These are phyloP conservation scores for Stramenopiles sp. DNA, from an alignment of 352 stramenopile species.

Conservation along the genomic window DNA sequence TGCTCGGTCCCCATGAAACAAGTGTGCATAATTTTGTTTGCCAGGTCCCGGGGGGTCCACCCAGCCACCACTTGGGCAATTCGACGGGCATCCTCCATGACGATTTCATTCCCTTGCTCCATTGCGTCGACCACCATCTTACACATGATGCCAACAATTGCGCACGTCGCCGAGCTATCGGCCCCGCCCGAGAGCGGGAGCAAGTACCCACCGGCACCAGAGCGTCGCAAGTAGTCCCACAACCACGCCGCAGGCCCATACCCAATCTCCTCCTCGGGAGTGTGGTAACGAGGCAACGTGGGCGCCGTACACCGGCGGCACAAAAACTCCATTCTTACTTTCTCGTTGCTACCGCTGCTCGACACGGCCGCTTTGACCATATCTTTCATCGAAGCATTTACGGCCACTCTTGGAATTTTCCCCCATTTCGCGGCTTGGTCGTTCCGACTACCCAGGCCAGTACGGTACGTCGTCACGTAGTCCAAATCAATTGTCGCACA, in stretches of 20 bases:
- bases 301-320: neutral
- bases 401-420: neutral
- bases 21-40: constrained; percentile 77
- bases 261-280: constrained; percentile 87
- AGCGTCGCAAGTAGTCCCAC: constrained; percentile 91
- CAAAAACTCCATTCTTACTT: too few relatives aligned
- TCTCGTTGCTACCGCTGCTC: neutral
- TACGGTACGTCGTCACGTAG: constrained; percentile 83
- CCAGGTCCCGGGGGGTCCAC: constrained; percentile 57
- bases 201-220: constrained; percentile 67
- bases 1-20: constrained; percentile 94
- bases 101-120: constrained; percentile 38
- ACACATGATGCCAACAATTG: constrained; percentile 94
- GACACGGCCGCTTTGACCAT: too few relatives aligned
- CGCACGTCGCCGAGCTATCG: constrained; percentile 81
- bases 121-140: constrained; percentile 65
- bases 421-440: constrained; percentile 67
- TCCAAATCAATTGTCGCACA: constrained; percentile 93
- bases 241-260: constrained; percentile 91
- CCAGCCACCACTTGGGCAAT: neutral
- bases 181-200: constrained; percentile 85
- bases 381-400: too few relatives aligned
- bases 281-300: constrained; percentile 27
- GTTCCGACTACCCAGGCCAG: constrained; percentile 67
- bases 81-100: neutral